These are phyloP conservation scores for Coemansia aciculifera DNA, from an alignment of 192 early-diverging fungal genomes.

Conservation along the genomic window DNA sequence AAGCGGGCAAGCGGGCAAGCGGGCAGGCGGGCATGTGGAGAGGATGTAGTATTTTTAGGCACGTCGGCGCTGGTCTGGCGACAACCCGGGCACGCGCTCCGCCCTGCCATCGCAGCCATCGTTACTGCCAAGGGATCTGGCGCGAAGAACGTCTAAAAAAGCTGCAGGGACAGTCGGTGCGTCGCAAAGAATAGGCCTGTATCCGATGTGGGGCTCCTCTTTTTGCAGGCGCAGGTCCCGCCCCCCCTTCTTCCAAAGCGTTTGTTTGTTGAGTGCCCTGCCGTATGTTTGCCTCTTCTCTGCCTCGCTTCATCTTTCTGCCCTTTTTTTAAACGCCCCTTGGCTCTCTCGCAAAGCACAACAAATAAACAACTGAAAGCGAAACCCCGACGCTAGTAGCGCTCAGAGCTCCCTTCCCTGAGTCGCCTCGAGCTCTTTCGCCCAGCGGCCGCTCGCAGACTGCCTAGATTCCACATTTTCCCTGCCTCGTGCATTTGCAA, in stretches of 20 bases:
- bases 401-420: background rate
- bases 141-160: background rate
- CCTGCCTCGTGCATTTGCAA: background rate
- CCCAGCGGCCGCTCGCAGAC: background rate
- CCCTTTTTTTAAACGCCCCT: background rate
- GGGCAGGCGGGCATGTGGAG: no score
- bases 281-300: background rate
- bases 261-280: background rate
- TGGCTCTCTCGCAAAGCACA: background rate
- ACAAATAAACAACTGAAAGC: background rate
- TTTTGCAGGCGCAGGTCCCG: background rate
- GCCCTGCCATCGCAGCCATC: background rate
- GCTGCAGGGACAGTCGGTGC: background rate
- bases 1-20: background rate
- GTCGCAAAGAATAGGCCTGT: conserved; percentile 1
- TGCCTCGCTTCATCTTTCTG: background rate
- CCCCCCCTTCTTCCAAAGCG: background rate
- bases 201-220: background rate
- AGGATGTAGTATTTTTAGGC: background rate
- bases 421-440: background rate
- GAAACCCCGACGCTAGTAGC: background rate
- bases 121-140: background rate
- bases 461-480: background rate
- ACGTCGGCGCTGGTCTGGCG: background rate
- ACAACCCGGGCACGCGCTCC: background rate